These are phyloP conservation scores for Nephelium lappaceum DNA, from an alignment of 345 rosid species.

Conservation along the genomic window DNA sequence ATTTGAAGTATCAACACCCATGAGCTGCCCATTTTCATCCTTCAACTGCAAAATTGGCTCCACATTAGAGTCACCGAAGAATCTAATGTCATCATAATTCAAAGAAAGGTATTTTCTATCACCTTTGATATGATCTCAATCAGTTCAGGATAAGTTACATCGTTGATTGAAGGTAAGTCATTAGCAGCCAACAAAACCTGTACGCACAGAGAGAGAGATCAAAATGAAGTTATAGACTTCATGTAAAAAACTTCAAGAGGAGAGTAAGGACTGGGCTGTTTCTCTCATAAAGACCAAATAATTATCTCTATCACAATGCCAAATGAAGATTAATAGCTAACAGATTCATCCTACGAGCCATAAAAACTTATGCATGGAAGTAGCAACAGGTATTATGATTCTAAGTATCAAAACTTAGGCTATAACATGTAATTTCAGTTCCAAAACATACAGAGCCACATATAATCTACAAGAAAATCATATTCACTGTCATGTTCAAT, in stretches of 20 bases:
- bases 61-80: conserved; percentile 33
- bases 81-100: conserved; percentile 4
- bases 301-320: not conserved
- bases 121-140: conserved; percentile 87
- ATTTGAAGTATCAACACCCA: conserved; percentile 83
- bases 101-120: conserved; percentile 9
- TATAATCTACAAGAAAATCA: not conserved
- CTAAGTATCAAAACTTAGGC: not conserved
- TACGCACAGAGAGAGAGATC: conserved; percentile 6
- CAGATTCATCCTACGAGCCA: not conserved
- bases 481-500: not conserved
- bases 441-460: not conserved
- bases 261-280: not conserved
- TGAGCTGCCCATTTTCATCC: conserved; percentile 75
- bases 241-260: not conserved
- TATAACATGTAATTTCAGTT: not conserved
- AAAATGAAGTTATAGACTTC: not conserved
- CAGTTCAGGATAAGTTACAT: conserved; percentile 86
- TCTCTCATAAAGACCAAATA: not conserved
- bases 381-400: not conserved
- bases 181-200: conserved; percentile 99
- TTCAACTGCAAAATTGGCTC: conserved; percentile 59
- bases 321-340: not conserved
- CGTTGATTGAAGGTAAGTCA: conserved; percentile 96
- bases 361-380: not conserved